Evolutionary conservation across 2,329 filamentous ascomycete genomes (phyloP).

Genomic region (Fusarium tanahbumbuense): DNA sequence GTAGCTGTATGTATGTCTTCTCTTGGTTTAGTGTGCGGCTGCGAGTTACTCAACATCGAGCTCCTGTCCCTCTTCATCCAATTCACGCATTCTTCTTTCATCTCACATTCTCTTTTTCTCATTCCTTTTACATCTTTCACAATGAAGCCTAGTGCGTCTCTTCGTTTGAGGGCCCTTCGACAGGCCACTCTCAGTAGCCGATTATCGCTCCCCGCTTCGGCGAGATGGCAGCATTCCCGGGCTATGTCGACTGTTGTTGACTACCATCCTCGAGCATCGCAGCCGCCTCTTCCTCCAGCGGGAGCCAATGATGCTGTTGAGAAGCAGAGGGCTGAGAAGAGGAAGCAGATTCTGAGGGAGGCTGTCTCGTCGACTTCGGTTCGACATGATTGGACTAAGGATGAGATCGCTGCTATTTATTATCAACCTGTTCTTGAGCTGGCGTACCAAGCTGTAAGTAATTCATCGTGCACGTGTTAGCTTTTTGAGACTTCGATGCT

Average conservation of each 20-base stretch:
- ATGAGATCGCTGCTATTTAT: constrained; percentile 86
- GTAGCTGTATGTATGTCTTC: constrained; percentile 12
- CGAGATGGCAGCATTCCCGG: constrained; percentile 38
- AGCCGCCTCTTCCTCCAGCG: constrained; percentile 40
- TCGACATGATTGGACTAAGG: constrained; percentile 81
- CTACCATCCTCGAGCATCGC: constrained; percentile 36
- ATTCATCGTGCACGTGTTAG: not conserved
- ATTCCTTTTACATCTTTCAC: not conserved
- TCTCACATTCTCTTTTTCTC: constrained; percentile 6
- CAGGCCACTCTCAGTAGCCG: constrained; percentile 17
- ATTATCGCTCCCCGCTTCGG: constrained; percentile 32
- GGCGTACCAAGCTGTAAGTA: constrained; percentile 75
- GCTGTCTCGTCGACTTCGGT: constrained; percentile 71
- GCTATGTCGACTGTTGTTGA: constrained; percentile 47
- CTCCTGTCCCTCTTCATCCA: constrained; percentile 1
- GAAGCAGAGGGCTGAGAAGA: constrained; percentile 43
- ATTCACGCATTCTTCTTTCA: constrained; percentile 18
- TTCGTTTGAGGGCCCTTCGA: constrained; percentile 35
- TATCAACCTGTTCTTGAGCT: constrained; percentile 84
- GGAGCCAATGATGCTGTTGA: constrained; percentile 37
- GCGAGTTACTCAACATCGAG: constrained; percentile 14
- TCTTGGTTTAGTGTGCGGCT: constrained; percentile 32
- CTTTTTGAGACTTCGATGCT: not conserved
- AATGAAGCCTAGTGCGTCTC: constrained; percentile 38
- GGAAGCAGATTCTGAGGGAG: constrained; percentile 53